These are phyloP conservation scores for Neoscytalidium dimidiatum DNA, from an alignment of 2,329 filamentous ascomycete species.

Conservation along the genomic window DNA sequence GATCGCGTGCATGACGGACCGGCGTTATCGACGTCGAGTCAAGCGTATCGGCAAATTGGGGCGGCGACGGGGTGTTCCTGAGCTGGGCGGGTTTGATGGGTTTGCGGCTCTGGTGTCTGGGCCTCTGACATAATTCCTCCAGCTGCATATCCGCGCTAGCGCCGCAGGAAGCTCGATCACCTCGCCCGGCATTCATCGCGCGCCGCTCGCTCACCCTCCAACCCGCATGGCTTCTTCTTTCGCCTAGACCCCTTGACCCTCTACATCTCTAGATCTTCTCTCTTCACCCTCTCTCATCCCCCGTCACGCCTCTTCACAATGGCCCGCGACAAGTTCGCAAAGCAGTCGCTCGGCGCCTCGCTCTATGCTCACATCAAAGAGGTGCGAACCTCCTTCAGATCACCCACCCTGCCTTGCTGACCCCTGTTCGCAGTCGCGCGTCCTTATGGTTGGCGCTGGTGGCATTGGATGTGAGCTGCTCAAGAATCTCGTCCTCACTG, in stretches of 20 bases:
- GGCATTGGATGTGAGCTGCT: constrained; percentile 97
- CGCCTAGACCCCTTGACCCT: constrained; percentile 6
- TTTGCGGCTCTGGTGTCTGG: constrained; percentile 8
- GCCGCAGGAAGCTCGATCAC: constrained; percentile 15
- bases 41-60: neutral
- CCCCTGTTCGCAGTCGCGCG: constrained; percentile 64
- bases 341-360: constrained; percentile 66
- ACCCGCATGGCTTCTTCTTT: constrained; percentile 18
- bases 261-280: constrained; percentile 11
- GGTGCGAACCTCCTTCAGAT: constrained; percentile 48
- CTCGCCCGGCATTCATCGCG: constrained; percentile 11
- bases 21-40: constrained; percentile 1
- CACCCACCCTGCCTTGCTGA: constrained; percentile 28
- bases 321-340: constrained; percentile 51
- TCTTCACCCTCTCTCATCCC: constrained; percentile 18
- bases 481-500: constrained; percentile 90
- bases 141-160: constrained; percentile 13
- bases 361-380: constrained; percentile 69
- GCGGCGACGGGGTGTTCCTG: constrained; percentile 1
- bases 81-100: neutral
- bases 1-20: constrained; percentile 1
- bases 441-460: constrained; percentile 93
- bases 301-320: constrained; percentile 31
- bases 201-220: constrained; percentile 7
- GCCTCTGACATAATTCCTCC: constrained; percentile 18